A percentile compares a stretch with the other conserved stretches of the same genome.
phyloP scores from a whole-genome alignment of 2,329 filamentous ascomycete genomes.

The Clonostachys rosea region DNA sequence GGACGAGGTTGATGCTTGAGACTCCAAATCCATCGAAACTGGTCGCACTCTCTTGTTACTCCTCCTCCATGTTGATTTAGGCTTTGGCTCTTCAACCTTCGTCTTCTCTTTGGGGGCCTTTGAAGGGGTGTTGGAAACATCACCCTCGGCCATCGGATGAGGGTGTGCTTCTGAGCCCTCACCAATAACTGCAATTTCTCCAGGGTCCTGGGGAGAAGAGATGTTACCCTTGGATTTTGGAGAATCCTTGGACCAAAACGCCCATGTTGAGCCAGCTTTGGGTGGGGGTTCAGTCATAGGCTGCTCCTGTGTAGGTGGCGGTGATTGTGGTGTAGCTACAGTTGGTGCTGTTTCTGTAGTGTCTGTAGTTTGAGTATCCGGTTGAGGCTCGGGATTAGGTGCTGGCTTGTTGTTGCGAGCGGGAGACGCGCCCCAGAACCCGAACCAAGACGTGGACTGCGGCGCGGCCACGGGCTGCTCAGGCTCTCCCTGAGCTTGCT shows the following conservation, averaged over 20 bases:
- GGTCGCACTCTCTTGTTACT: constrained; percentile 43
- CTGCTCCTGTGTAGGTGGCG: too few relatives aligned
- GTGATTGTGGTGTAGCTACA: too few relatives aligned
- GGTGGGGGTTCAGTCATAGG: constrained; percentile 16
- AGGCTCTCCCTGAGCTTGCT: constrained; percentile 7
- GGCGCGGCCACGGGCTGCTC: constrained; percentile 8
- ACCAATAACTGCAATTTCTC: constrained; percentile 52
- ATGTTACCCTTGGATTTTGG: constrained; percentile 18
- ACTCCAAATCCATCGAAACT: constrained; percentile 41
- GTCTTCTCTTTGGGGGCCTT: constrained; percentile 6
- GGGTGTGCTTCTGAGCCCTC: constrained; percentile 53
- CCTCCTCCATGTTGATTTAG: constrained; percentile 29
- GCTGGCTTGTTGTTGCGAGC: constrained; percentile 10
- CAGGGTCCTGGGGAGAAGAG: constrained; percentile 18
- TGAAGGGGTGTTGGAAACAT: constrained; percentile 26
- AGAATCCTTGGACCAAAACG: constrained; percentile 69
- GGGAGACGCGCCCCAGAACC: constrained; percentile 26
- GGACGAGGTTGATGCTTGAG: constrained; percentile 22
- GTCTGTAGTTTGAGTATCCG: not conserved
- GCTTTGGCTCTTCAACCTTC: constrained; percentile 21
- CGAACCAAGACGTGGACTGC: constrained; percentile 29
- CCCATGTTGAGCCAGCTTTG: constrained; percentile 65
- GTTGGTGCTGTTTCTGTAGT: too few relatives aligned
- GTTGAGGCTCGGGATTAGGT: constrained; percentile 18
- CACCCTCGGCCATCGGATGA: constrained; percentile 35